phyloP scores from a whole-genome alignment of 805 yeast genomes.

The Teunomyces aglyptinius region DNA sequence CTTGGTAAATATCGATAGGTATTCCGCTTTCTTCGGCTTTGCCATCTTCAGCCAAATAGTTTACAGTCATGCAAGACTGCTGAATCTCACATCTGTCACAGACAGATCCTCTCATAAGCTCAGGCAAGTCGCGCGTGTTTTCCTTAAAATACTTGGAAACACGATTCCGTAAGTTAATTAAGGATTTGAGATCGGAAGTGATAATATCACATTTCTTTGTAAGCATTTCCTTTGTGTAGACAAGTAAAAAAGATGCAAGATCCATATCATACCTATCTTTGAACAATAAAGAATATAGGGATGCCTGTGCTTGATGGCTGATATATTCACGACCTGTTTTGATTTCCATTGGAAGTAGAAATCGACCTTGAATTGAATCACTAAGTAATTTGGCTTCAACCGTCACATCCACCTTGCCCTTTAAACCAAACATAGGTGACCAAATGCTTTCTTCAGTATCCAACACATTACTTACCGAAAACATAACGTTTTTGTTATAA shows the following conservation, averaged over 20 bases:
- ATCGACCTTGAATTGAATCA: constrained; percentile 30
- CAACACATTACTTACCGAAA: constrained; percentile 54
- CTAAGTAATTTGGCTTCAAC: constrained; percentile 51
- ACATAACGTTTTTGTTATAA: constrained; percentile 5
- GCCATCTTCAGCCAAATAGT: constrained; percentile 61
- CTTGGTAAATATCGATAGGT: constrained; percentile 44
- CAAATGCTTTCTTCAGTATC: constrained; percentile 90
- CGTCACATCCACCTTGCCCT: constrained; percentile 89
- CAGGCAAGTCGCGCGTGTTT: constrained; percentile 52
- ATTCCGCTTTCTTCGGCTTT: constrained; percentile 54
- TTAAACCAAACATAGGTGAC: constrained; percentile 87
- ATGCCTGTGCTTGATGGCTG: constrained; percentile 82
- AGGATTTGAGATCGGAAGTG: constrained; percentile 57
- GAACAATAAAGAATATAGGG: constrained; percentile 74
- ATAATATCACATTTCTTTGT: constrained; percentile 55
- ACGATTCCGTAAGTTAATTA: constrained; percentile 70
- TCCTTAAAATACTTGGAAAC: constrained; percentile 59
- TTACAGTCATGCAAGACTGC: constrained; percentile 62
- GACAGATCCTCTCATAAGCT: constrained; percentile 46
- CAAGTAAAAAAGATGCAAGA: constrained; percentile 61
- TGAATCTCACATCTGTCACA: constrained; percentile 64
- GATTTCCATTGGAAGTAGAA: constrained; percentile 78
- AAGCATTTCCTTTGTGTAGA: constrained; percentile 64
- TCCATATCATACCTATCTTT: constrained; percentile 77
- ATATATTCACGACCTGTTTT: constrained; percentile 76